A percentile compares a stretch with the other conserved stretches of the same genome.
phyloP scores from a whole-genome alignment of 345 rosid genomes.

The Eucalyptus shirleyi region DNA sequence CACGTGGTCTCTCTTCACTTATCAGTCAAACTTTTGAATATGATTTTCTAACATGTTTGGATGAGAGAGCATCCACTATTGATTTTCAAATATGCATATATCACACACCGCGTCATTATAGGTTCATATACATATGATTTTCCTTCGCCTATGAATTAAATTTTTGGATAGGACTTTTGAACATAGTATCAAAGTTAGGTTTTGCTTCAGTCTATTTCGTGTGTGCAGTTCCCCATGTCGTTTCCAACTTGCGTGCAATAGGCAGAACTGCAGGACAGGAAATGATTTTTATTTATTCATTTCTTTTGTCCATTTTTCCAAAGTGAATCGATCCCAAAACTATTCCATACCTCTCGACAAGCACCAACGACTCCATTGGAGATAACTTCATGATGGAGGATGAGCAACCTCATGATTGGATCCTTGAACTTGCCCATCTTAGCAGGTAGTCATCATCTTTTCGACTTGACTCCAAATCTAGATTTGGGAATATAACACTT shows the following conservation, averaged over 20 bases:
- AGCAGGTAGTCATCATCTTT: background rate
- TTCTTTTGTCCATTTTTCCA: background rate
- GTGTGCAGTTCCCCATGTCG: background rate
- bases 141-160: no score
- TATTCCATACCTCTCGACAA: background rate
- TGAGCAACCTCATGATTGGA: background rate
- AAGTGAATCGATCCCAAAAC: background rate
- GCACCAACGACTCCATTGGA: background rate
- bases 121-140: no score
- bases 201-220: background rate
- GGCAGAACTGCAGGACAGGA: background rate
- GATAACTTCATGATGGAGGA: background rate
- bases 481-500: constrained; percentile 11
- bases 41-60: background rate
- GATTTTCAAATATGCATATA: no score
- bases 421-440: constrained; percentile 74
- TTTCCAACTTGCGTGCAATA: background rate
- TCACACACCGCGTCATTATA: no score
- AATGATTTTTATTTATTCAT: background rate
- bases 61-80: no score
- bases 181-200: background rate
- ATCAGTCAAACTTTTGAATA: background rate
- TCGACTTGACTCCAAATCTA: constrained; percentile 3
- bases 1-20: fast-evolving
- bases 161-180: background rate